Evolutionary conservation across 305 asterid genomes (phyloP), one percentile per base, ranked within the genome.

Genomic region (Fraxinus greggii): DNA sequence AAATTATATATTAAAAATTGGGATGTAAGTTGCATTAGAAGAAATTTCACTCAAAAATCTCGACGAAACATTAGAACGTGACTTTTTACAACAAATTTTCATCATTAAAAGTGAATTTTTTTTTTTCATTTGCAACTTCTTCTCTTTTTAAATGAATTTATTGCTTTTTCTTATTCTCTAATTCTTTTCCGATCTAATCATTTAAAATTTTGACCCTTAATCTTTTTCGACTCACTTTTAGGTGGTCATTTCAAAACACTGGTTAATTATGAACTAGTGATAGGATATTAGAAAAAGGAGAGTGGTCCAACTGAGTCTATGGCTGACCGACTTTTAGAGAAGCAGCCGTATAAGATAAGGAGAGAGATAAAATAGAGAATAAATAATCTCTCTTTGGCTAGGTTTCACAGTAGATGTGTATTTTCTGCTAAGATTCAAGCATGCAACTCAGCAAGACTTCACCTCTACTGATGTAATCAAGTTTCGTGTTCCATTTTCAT

Each of bases 271-370:
- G 75, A 19, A n/a, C 38, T 69, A 3, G 38, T 69, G 38, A 69
- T 69, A 69, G 29, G 75, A 69, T 69, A 29, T 82, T 81, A 51
- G 87, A 74, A 61, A 75, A 67, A 67, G 54, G 85, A 73, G 61
- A 79, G 95, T 89, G 94, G 94, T 92, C 98, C 96, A 90, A 77
- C 81, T 81, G 91, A 92, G 97, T 91, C 91, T 84, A 89, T 87
- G 90, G 92, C 94, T 93, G 91, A 88, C 97, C 94, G 90, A 86
- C 89, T 87, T 83, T 82, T 86, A 83, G 87, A 91, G 85, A 80
- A 73, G 81, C 84, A 86, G 89, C 87, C 92, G 89, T 89, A 92
- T 90, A 84, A 87, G 97, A 88, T 92, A 86, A 90, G 93, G 87
- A 81, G 86, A 84, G 83, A 86, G 85, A 70, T 40, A 89, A 61